Evolutionary conservation across 163 green algal genomes (phyloP), one percentile per base, ranked within the genome.

Genomic region (Scenedesmus sp.): DNA sequence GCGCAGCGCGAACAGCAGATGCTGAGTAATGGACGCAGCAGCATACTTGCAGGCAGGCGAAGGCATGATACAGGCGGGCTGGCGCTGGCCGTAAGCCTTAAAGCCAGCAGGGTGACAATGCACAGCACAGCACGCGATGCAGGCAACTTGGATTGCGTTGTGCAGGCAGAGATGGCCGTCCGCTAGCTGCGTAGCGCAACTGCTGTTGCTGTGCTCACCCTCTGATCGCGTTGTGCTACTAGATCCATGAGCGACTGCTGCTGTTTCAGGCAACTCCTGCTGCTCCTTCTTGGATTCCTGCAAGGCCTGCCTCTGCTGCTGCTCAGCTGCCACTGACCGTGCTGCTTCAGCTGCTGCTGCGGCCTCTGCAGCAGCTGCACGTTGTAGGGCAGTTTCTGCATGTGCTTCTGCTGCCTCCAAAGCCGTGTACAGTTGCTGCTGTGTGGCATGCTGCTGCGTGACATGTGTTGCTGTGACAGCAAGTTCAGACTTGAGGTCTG

Each of bases 221-320:
- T 37, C 43, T 73, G 68, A 37, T 90, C 85, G 10, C 85, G 30
- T n/a, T 90, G 43, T 35, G 85, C 44, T 9, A 90, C 72, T 5
- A 72, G 40, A 22, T 90, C 85, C 70, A 84, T 15, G 16, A 90
- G 85, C 30, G n/a, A 43, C 43, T 84, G 68, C 43, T 90, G 85
- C 72, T 78, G 85, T 46, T 73, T 49, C 26, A 84, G n/a, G 35
- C 33, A 68, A 30, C 20, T 80, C 84, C 42, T 89, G 68, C 59
- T 70, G 84, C n/a, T 89, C 84, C 18, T 83, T 37, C 20, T 59
- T 56, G 10, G 44, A 42, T 65, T 26, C 61, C 5, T 65, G 49
- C 84, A 81, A 26, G 15, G 51, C 65, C 30, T 59, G 43, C 84
- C 51, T 79, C 2, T 70, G 59, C n/a, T 80, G 61, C 26, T 65